These are phyloP conservation scores for Magnusiomyces sp. DNA, from an alignment of 1,139 yeast genomes.

Conservation along the genomic window DNA sequence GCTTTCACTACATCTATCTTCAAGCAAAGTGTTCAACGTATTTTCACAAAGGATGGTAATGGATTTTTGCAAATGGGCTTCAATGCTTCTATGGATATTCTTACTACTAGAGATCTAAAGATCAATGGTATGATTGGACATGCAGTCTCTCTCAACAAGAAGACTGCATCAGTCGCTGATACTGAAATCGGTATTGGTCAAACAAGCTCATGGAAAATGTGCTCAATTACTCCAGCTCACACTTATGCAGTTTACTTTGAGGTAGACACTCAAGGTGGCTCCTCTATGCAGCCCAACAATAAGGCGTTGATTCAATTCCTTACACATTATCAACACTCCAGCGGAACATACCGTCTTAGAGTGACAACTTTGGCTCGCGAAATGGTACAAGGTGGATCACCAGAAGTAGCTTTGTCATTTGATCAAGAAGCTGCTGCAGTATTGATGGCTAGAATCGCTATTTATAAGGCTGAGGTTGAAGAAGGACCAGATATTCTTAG, in stretches of 20 bases:
- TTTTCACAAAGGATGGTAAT: conserved; percentile 72
- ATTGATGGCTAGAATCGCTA: conserved; percentile 46
- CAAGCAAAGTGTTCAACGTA: conserved; percentile 79
- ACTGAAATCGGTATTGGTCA: conserved; percentile 92
- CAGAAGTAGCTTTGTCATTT: conserved; percentile 34
- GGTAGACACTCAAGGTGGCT: conserved; percentile 43
- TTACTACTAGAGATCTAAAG: conserved; percentile 77
- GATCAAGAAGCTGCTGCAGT: conserved; percentile 70
- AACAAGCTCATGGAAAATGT: conserved; percentile 77
- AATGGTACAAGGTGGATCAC: conserved; percentile 20
- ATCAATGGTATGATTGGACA: conserved; percentile 88
- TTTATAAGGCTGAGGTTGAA: conserved; percentile 40
- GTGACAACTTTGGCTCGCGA: conserved; percentile 37
- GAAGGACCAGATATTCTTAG: conserved; percentile 59
- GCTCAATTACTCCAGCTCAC: conserved; percentile 77
- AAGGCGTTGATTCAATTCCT: conserved; percentile 51
- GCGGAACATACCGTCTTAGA: conserved; percentile 36
- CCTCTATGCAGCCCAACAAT: conserved; percentile 43
- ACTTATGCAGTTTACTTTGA: conserved; percentile 86
- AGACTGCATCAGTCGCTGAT: conserved; percentile 64
- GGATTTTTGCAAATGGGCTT: conserved; percentile 79
- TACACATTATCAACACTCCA: conserved; percentile 57
- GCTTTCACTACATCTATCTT: conserved; percentile 91
- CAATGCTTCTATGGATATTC: conserved; percentile 56
- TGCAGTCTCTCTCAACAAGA: conserved; percentile 40